Conservation (phyloP, 345 rosid species). For the Salix exigua region DNA sequence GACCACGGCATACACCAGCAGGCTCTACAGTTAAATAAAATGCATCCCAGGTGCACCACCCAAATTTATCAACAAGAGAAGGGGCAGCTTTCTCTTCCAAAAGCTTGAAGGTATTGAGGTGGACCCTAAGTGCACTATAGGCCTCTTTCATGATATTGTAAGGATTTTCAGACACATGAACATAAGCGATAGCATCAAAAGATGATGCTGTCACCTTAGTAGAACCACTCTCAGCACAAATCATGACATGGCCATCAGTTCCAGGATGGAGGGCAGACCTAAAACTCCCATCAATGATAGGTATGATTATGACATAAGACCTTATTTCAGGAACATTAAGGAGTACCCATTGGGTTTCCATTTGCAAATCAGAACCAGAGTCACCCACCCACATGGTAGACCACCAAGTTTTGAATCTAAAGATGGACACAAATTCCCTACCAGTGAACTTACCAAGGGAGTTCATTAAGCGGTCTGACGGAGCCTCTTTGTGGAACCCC, state of each 20-base stretch:
- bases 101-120: conserved; percentile 74
- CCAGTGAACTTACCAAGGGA: conserved; percentile 59
- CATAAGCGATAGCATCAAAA: conserved; percentile 60
- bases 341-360: conserved; percentile 78
- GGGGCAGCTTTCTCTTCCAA: conserved; percentile 72
- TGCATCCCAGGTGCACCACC: conserved; percentile 99
- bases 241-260: conserved; percentile 44
- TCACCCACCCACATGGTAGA: conserved; percentile 76
- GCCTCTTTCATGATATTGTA: conserved; percentile 77
- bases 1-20: conserved; percentile 65
- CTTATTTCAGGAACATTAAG: conserved; percentile 55
- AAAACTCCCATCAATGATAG: conserved; percentile 62
- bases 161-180: conserved; percentile 72
- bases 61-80: conserved; percentile 60
- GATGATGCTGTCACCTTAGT: conserved; percentile 43
- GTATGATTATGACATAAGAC: conserved; percentile 56
- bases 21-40: conserved; percentile 85
- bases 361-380: conserved; percentile 74
- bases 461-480: conserved; percentile 43
- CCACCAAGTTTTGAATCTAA: conserved; percentile 93
- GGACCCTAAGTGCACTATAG: conserved; percentile 59
- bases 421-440: conserved; percentile 56
- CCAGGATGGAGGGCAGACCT: conserved; percentile 72
- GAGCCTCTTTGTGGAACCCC: conserved; percentile 47
- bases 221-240: conserved; percentile 73